phyloP scores from a whole-genome alignment of 2,329 filamentous ascomycete genomes.

The Cladobotryum mycophilum region DNA sequence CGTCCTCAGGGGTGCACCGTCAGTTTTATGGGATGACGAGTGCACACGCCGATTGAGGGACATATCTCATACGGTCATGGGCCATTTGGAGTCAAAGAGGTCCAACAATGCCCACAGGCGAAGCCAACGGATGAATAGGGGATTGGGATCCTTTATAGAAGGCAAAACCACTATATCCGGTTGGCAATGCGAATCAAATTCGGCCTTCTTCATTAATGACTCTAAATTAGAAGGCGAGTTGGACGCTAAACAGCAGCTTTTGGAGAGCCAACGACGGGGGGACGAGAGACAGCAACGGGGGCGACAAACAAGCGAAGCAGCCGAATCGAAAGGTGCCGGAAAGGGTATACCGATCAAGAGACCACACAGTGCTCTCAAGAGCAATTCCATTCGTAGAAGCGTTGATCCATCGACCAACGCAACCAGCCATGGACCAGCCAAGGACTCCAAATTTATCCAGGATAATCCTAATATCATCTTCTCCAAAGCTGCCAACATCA shows the following conservation, averaged over 20 bases:
- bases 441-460: background rate
- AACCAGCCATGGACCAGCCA: constrained; percentile 1
- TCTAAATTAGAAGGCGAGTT: constrained; percentile 12
- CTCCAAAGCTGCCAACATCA: constrained; percentile 37
- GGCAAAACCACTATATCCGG: constrained; percentile 23
- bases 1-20: constrained; percentile 19
- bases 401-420: background rate
- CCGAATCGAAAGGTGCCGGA: too few species aligned
- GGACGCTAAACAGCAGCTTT: constrained; percentile 14
- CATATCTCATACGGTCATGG: constrained; percentile 28
- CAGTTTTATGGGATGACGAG: constrained; percentile 18
- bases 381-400: background rate
- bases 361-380: too few species aligned
- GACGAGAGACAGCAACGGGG: too few species aligned
- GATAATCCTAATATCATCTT: constrained; percentile 24
- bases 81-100: constrained; percentile 29
- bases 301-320: too few species aligned
- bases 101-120: constrained; percentile 22
- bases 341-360: too few species aligned
- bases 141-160: constrained; percentile 31
- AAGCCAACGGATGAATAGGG: constrained; percentile 31
- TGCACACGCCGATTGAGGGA: constrained; percentile 21
- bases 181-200: constrained; percentile 13
- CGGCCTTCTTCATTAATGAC: constrained; percentile 6
- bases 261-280: background rate